phyloP scores from a whole-genome alignment of 1,139 yeast genomes.

The Tardiomyces digboiensis region DNA sequence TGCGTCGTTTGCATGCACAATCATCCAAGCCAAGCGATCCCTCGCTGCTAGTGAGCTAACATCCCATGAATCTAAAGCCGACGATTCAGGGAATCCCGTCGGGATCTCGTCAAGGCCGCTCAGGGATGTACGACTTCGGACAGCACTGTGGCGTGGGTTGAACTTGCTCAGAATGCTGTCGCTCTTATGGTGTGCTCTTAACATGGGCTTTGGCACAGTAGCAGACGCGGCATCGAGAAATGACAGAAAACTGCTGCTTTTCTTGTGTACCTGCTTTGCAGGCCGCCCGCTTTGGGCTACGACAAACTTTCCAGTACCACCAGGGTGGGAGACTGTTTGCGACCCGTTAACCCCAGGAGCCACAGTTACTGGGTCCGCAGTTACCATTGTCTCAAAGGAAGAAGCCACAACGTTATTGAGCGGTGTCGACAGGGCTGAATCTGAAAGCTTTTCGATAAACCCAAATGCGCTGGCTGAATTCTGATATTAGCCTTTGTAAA shows the following conservation, averaged over 20 bases:
- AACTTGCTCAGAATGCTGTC: neutral
- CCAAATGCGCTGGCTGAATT: neutral
- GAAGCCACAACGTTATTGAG: too few relatives aligned
- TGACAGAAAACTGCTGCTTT: neutral
- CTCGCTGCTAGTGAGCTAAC: neutral
- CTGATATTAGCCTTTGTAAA: neutral
- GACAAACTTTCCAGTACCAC: too few relatives aligned
- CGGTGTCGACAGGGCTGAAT: neutral
- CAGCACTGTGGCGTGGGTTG: neutral
- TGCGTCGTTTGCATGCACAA: neutral
- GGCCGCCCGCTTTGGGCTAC: too few relatives aligned
- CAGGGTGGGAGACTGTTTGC: too few relatives aligned
- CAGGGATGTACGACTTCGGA: neutral
- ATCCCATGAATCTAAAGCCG: neutral
- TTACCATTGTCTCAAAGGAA: too few relatives aligned
- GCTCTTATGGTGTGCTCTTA: neutral
- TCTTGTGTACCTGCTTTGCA: neutral
- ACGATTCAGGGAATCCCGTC: neutral
- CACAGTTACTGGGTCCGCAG: too few relatives aligned
- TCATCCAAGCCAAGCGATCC: neutral
- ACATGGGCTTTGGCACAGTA: neutral
- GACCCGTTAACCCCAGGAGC: too few relatives aligned
- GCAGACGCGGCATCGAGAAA: neutral
- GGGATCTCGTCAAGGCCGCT: neutral
- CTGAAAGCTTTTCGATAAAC: neutral